Conservation (phyloP, 352 stramenopile species). For the Aphanomyces astaci region DNA sequence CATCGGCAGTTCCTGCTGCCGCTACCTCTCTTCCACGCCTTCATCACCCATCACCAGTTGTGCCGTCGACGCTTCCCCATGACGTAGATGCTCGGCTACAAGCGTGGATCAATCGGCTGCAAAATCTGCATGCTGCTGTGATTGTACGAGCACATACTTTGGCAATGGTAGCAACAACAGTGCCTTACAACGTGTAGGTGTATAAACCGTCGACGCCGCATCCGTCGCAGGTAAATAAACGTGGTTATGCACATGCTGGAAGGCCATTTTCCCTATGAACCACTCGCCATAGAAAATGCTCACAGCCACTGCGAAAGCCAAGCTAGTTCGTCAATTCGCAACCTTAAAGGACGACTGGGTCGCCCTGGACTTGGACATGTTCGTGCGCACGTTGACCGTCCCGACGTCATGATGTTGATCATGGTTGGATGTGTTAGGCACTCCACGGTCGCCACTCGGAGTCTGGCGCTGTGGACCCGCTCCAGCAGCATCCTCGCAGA, state of each 20-base stretch:
- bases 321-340: neutral
- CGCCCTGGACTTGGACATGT: neutral
- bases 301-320: neutral
- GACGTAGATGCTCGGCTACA: neutral
- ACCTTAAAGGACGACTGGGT: neutral
- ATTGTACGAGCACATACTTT: neutral
- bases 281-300: neutral
- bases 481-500: neutral
- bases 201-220: neutral
- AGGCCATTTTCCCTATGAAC: neutral
- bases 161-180: neutral
- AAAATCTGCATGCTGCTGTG: neutral
- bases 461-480: neutral
- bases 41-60: neutral
- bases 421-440: neutral
- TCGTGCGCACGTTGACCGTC: neutral
- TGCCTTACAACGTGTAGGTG: neutral
- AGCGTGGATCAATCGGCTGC: neutral
- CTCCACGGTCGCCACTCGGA: neutral
- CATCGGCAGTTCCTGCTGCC: too few species aligned
- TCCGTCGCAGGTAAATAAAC: neutral
- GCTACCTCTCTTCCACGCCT: neutral
- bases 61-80: neutral
- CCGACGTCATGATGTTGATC: too few species aligned
- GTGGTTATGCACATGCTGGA: neutral